Conservation (phyloP, 306 rosid species). For the Adenanthera pavonina region DNA sequence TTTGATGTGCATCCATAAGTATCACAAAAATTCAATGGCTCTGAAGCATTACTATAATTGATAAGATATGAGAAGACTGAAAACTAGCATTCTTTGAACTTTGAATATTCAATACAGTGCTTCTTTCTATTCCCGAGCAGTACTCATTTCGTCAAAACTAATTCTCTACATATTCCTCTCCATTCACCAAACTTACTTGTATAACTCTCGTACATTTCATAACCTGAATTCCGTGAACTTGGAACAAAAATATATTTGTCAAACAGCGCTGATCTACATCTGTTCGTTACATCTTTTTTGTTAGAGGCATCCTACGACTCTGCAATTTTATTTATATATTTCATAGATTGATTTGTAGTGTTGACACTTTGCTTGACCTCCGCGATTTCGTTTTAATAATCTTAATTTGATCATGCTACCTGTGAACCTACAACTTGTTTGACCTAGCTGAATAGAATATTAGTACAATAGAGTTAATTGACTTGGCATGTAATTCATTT, state of each 20-base stretch:
- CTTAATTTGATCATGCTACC: not conserved
- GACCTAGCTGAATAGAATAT: constrained; percentile 9
- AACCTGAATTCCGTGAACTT: not conserved
- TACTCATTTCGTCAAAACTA: not conserved
- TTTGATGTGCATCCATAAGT: not conserved
- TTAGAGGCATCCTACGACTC: not conserved
- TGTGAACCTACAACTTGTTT: not conserved
- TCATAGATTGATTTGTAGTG: not conserved
- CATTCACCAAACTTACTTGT: not conserved
- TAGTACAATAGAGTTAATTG: not conserved
- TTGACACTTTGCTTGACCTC: constrained; percentile 24
- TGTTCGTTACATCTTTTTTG: not conserved
- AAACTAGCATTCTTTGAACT: not conserved
- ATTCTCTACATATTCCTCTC: not conserved
- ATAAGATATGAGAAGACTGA: not conserved
- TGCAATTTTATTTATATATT: not conserved
- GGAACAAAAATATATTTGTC: not conserved
- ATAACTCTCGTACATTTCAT: not conserved
- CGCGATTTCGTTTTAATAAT: not conserved
- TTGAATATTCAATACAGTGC: not conserved
- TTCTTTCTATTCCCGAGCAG: not conserved
- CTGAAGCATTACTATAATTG: not conserved
- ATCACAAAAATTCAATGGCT: not conserved
- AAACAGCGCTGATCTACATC: not conserved
- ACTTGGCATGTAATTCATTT: not conserved